A percentile compares a stretch with the other conserved stretches of the same genome.
Evolutionary conservation across 1,139 yeast genomes (phyloP).

Genomic region (Meyerozyma sp.): DNA sequence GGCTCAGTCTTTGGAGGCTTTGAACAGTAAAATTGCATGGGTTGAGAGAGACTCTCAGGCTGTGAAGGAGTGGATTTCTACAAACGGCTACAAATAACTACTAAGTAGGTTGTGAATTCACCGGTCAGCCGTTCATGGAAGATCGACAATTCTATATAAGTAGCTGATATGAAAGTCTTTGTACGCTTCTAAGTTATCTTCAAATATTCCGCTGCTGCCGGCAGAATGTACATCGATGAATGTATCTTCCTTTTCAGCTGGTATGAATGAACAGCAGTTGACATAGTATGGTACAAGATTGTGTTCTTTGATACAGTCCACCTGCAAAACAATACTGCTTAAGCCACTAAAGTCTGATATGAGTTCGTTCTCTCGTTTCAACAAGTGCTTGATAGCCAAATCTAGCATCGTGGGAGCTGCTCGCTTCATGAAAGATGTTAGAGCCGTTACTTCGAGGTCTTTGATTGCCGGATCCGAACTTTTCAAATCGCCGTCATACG

Average conservation of each 20-base stretch:
- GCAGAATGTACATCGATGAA: slow-evolving; percentile 12
- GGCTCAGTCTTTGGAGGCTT: slow-evolving; percentile 65
- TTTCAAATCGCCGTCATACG: slow-evolving; percentile 9
- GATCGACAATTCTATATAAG: slow-evolving; percentile 17
- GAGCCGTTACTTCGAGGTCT: slow-evolving; percentile 43
- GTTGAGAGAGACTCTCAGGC: slow-evolving; percentile 54
- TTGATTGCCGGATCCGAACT: slow-evolving; percentile 3
- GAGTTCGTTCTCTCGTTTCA: neutral
- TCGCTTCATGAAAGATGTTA: slow-evolving; percentile 44
- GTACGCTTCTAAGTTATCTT: slow-evolving; percentile 25
- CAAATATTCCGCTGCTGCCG: slow-evolving; percentile 16
- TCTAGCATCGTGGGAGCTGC: slow-evolving; percentile 35
- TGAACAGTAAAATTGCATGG: slow-evolving; percentile 62
- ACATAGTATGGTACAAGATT: slow-evolving; percentile 41
- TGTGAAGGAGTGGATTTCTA: slow-evolving; percentile 49
- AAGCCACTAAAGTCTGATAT: slow-evolving; percentile 9
- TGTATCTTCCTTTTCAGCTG: slow-evolving; percentile 18
- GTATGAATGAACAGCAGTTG: slow-evolving; percentile 33
- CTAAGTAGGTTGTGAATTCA: neutral
- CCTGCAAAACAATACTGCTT: slow-evolving; percentile 19
- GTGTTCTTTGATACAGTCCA: slow-evolving; percentile 49
- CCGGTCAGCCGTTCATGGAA: neutral
- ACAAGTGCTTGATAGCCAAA: slow-evolving; percentile 11
- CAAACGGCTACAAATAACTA: slow-evolving; percentile 31
- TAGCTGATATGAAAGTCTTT: slow-evolving; percentile 30